These are phyloP conservation scores for Salvia sclarea DNA, from an alignment of 305 asterid species.

Conservation along the genomic window DNA sequence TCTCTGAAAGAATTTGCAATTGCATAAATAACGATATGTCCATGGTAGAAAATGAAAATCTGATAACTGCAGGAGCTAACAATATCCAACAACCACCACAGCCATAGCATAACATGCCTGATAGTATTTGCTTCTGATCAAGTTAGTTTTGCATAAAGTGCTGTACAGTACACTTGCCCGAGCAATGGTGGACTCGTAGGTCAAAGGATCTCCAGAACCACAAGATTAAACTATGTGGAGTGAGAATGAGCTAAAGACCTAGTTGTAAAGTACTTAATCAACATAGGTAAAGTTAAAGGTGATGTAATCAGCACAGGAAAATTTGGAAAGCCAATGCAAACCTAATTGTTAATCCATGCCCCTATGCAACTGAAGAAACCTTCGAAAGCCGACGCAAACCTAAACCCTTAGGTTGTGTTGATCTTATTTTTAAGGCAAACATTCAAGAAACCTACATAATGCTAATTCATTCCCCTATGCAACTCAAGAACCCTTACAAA, in stretches of 20 bases:
- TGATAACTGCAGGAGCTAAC: neutral
- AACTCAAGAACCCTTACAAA: neutral
- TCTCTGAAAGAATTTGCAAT: neutral
- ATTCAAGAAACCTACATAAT: neutral
- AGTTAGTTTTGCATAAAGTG: slow-evolving; percentile 4
- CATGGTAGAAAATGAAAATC: neutral
- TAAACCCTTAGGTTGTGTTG: too few species aligned
- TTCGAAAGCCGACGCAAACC: neutral
- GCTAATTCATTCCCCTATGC: neutral
- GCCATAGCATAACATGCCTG: neutral
- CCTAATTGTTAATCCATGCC: neutral
- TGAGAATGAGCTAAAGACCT: neutral
- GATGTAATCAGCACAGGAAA: neutral
- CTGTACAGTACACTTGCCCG: too few species aligned
- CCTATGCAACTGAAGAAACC: slow-evolving; percentile 2
- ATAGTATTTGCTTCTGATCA: neutral
- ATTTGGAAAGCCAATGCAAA: neutral
- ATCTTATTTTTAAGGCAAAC: neutral
- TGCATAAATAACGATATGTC: neutral
- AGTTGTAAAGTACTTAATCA: neutral
- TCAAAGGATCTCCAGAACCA: neutral
- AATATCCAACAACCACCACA: neutral
- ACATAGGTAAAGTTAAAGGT: neutral
- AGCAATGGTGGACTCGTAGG: neutral
- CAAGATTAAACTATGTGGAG: slow-evolving; percentile 6